Percentiles rank a stretch among this genome's conserved stretches.
Evolutionary conservation across 371 early-diverging fungal genomes (phyloP).

Genomic region (Dinochytrium kinnereticum): DNA sequence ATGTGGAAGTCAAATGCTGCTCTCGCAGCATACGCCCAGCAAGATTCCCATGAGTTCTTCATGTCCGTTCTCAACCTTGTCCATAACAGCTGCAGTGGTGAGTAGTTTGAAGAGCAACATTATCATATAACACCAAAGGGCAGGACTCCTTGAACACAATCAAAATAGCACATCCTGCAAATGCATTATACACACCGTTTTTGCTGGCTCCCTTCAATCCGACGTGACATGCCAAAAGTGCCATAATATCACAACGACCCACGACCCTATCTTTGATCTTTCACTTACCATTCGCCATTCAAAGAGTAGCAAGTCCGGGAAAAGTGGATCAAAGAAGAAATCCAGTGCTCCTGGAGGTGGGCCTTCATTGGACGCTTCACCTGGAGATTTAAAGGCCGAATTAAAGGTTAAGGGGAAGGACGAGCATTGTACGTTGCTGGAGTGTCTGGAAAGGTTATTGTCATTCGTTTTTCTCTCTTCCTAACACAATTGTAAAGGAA

Average conservation of each 20-base stretch:
- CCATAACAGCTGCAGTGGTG: slow-evolving; percentile 59
- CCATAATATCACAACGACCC: slow-evolving; percentile 75
- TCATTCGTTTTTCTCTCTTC: not conserved
- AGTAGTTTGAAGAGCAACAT: too few species aligned
- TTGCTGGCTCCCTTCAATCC: slow-evolving; percentile 87
- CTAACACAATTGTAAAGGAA: slow-evolving; percentile 18
- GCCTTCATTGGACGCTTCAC: not conserved
- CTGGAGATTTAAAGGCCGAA: not conserved
- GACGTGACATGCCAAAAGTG: slow-evolving; percentile 88
- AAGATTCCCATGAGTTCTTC: slow-evolving; percentile 97
- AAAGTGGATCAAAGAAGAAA: slow-evolving; percentile 21
- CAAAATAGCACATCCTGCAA: slow-evolving; percentile 58
- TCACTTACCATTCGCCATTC: slow-evolving; percentile 73
- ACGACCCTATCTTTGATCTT: slow-evolving; percentile 91
- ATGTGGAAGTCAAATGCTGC: slow-evolving; percentile 89
- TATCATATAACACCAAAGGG: too few species aligned
- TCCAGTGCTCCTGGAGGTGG: not conserved
- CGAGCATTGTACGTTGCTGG: slow-evolving; percentile 27
- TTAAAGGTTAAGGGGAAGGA: not conserved
- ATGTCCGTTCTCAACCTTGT: slow-evolving; percentile 86
- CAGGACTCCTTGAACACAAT: not conserved
- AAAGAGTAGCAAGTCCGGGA: slow-evolving; percentile 14
- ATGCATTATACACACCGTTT: slow-evolving; percentile 90
- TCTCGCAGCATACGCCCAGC: slow-evolving; percentile 92
- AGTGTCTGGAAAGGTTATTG: slow-evolving; percentile 36